Conservation (phyloP, 768 basidiomycete genomes). For the Tylopilus plumbeoviolaceoides region DNA sequence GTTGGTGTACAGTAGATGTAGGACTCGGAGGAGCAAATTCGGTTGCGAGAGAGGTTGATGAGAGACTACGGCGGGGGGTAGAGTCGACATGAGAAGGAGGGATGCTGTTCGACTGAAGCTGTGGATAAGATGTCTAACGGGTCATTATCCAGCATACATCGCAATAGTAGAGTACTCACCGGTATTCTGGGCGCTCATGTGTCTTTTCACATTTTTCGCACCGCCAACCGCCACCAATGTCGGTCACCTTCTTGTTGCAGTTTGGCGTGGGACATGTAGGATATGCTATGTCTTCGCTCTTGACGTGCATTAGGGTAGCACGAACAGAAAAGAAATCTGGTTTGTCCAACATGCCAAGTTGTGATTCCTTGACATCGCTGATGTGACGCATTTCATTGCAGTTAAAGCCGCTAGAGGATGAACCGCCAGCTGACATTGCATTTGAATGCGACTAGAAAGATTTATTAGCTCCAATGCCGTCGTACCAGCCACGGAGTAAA, state of each 20-base stretch:
- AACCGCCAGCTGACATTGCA: slow-evolving; percentile 45
- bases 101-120: slow-evolving; percentile 15
- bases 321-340: slow-evolving; percentile 74
- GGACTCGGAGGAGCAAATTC: slow-evolving; percentile 31
- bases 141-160: neutral
- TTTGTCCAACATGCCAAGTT: slow-evolving; percentile 73
- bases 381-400: slow-evolving; percentile 71
- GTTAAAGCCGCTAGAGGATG: slow-evolving; percentile 48
- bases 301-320: slow-evolving; percentile 88
- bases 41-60: slow-evolving; percentile 25
- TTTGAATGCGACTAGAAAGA: slow-evolving; percentile 76
- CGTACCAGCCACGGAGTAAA: slow-evolving; percentile 87
- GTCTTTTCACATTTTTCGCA: too few species aligned
- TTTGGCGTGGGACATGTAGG: too few species aligned
- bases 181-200: slow-evolving; percentile 78
- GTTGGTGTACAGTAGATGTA: neutral
- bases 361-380: too few species aligned
- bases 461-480: slow-evolving; percentile 56
- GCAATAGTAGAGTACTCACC: slow-evolving; percentile 46
- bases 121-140: slow-evolving; percentile 11
- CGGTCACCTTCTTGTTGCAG: too few species aligned
- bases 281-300: slow-evolving; percentile 73
- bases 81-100: slow-evolving; percentile 19
- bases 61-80: slow-evolving; percentile 14
- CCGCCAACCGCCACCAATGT: too few species aligned